Base-by-base conservation (phyloP, 192 early-diverging fungal species). In the Gigaspora rosea region DNA sequence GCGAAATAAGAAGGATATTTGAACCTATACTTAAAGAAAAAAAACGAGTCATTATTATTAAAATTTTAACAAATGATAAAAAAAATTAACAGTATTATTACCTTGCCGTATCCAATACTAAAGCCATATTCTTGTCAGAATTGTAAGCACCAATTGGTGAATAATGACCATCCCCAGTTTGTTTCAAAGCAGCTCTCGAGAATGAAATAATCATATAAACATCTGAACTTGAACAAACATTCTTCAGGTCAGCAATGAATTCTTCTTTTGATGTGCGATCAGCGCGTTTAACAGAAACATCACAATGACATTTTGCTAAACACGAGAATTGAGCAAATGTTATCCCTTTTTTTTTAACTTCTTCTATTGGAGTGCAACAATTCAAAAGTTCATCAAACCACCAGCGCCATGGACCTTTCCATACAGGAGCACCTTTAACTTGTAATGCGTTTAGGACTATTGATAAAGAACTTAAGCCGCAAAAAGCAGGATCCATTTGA, bases 361-460 rank as follows among this genome's bases (percentile, higher is more conserved):
- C 87, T 33, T 94, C 91, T 41, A 88, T 85, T 0, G 87, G 82
- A 0, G 88, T 85, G 76, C 92, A 93, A 56, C 91, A 91, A 50
- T 92, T 82, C n/a, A 93, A 84, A 22, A 92, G 80, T 78, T 93
- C 92, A 79, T 93, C 92, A 73, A 82, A 86, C 78, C 79, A 79
- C 79, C 76, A 80, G 18, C 76, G 52, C 96, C 96, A 98, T 3
- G 93, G 93, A 27, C 96, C 96, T 82, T 97, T 97, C 96, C 96
- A 98, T 16, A 86, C 85, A 52, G 90, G 84, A 18, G 91, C 86
- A 2, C 95, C 95, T 79, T 97, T 95, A 12, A 98, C 94, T 73
- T 94, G 92, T 47, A 98, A 85, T 7, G 96, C 94, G 78, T 98
- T 98, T 11, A 98, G 85, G 3, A 98, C 95, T 91, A 97, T 97